phyloP scores from a whole-genome alignment of 768 basidiomycete species.

The Tricholomella constricta region DNA sequence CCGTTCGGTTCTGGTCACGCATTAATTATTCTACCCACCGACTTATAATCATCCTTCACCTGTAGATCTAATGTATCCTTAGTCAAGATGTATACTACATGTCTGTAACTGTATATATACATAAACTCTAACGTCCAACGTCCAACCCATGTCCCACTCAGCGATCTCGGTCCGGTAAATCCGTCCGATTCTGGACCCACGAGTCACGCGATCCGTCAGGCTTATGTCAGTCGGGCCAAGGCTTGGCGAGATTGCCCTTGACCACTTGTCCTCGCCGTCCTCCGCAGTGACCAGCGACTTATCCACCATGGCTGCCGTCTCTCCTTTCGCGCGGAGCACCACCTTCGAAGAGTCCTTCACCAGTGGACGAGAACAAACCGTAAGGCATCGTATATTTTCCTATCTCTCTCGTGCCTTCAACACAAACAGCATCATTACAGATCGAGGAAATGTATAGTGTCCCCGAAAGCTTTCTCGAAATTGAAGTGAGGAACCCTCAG shows the following conservation, averaged over 20 bases:
- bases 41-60: background rate
- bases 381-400: slow-evolving; percentile 31
- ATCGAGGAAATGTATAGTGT: slow-evolving; percentile 99
- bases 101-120: too few species aligned
- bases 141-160: too few species aligned
- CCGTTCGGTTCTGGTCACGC: too few species aligned
- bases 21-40: background rate
- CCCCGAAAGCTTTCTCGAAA: slow-evolving; percentile 96
- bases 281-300: background rate
- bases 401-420: slow-evolving; percentile 23
- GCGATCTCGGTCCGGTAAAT: background rate
- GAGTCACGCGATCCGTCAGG: background rate
- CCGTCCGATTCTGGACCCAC: background rate
- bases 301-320: slow-evolving; percentile 41
- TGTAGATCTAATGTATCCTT: too few species aligned
- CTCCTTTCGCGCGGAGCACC: slow-evolving; percentile 64
- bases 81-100: too few species aligned
- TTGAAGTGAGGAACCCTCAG: slow-evolving; percentile 95
- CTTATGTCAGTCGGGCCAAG: background rate
- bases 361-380: slow-evolving; percentile 58
- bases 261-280: background rate
- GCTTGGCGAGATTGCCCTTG: slow-evolving; percentile 1
- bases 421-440: slow-evolving; percentile 42
- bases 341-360: slow-evolving; percentile 56
- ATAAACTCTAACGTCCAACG: too few species aligned